Evolutionary conservation across 495 filamentous ascomycete genomes (phyloP).

Genomic region (Daldinia childiae): DNA sequence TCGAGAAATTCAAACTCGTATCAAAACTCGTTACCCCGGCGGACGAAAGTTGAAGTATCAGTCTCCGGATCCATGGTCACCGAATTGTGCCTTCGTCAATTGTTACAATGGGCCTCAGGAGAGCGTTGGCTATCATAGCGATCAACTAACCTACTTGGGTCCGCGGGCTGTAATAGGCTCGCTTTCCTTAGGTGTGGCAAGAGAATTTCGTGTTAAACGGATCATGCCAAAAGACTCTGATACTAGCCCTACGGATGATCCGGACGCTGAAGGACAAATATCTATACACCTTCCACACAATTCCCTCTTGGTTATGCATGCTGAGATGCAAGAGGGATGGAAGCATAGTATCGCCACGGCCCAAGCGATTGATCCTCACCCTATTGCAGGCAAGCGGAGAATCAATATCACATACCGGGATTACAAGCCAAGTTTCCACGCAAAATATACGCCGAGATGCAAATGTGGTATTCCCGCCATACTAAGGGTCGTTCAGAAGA

Average conservation of each 20-base stretch:
- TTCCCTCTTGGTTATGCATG: conserved; percentile 91
- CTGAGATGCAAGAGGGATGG: conserved; percentile 86
- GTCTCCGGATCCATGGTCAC: conserved; percentile 73
- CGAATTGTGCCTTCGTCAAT: conserved; percentile 94
- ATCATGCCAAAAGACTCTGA: conserved; percentile 64
- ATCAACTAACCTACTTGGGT: conserved; percentile 92
- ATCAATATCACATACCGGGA: conserved; percentile 96
- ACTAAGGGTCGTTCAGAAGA: conserved; percentile 80
- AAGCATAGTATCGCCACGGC: conserved; percentile 82
- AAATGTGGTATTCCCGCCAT: conserved; percentile 76
- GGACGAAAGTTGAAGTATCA: conserved; percentile 82
- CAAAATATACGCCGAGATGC: conserved; percentile 70
- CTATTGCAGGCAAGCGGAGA: conserved; percentile 76
- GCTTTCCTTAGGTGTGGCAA: conserved; percentile 84
- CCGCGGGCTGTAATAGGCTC: conserved; percentile 89
- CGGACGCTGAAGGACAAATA: conserved; percentile 81
- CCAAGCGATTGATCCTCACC: conserved; percentile 80
- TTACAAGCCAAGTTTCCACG: conserved; percentile 80
- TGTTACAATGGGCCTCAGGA: conserved; percentile 84
- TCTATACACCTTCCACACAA: conserved; percentile 94
- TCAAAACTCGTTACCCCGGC: conserved; percentile 64
- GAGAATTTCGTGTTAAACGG: conserved; percentile 88
- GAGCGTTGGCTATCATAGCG: conserved; percentile 89
- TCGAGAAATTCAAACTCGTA: conserved; percentile 71
- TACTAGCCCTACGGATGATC: conserved; percentile 48